Conservation (phyloP, 495 filamentous ascomycete genomes). For the Pseudevernia furfuracea region DNA sequence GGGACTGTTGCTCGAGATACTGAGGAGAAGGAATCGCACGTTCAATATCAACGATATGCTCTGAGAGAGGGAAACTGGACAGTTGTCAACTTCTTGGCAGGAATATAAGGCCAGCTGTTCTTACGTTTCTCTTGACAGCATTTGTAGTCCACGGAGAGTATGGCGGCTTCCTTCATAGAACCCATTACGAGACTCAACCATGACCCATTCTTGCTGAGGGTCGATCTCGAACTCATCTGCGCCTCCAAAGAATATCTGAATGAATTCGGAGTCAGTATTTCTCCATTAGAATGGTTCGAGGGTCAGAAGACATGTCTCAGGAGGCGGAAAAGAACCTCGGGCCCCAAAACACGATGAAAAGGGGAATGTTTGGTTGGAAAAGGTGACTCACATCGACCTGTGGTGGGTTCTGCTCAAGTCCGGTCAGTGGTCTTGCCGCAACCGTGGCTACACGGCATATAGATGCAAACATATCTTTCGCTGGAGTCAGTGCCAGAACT, state of each 20-base stretch:
- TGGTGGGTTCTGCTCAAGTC: conserved; percentile 56
- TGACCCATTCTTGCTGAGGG: conserved; percentile 60
- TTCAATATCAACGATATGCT: conserved; percentile 52
- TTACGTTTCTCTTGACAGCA: conserved; percentile 53
- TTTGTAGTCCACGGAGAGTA: conserved; percentile 65
- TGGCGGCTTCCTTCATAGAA: conserved; percentile 72
- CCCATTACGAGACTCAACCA: conserved; percentile 64
- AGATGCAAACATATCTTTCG: conserved; percentile 53
- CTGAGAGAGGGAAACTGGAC: conserved; percentile 48
- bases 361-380: too few species aligned
- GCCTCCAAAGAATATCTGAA: conserved; percentile 62
- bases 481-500: conserved; percentile 62
- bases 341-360: too few species aligned
- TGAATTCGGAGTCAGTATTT: too few species aligned
- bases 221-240: conserved; percentile 58
- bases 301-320: too few species aligned
- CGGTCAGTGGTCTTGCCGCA: conserved; percentile 58
- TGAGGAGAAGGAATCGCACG: conserved; percentile 39
- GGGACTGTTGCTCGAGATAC: conserved; percentile 43
- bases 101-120: conserved; percentile 21
- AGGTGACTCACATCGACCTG: too few species aligned
- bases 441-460: conserved; percentile 66
- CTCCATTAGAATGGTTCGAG: too few species aligned
- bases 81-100: conserved; percentile 28
- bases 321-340: too few species aligned